Base-by-base conservation (phyloP, 192 early-diverging fungal species). In the Chytriomyces sp. region DNA sequence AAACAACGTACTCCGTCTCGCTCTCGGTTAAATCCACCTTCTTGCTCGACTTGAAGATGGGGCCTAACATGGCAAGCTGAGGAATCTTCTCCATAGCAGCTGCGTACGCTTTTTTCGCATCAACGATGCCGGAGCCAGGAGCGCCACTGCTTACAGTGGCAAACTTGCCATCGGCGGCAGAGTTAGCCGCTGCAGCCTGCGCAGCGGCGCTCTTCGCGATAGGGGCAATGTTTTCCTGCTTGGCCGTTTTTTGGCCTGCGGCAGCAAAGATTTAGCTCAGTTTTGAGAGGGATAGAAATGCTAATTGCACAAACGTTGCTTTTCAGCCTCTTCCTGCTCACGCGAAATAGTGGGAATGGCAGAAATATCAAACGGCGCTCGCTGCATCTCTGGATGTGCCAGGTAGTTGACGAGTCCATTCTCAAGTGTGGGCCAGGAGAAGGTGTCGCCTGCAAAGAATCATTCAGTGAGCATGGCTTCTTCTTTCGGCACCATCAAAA, bases 1-100 rank as follows among this genome's bases (percentile, higher is more conserved):
- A 80, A 59, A 99, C 94, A 32, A 90, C 89, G 81, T 99, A 99
- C 78, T 99, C 97, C 10, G 93, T 95, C 78, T 98, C 97, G 12
- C 88, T 83, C 75, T 99, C 97, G 19, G 95, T 97, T n/a, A 98
- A 81, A 62, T 88, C 89, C n/a, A 89, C 84, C 17, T 90, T 81
- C 72, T 87, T 85, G 59, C 91, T 93, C 25, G 91, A 93, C 70
- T 94, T 95, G 86, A 96, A 92, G 64, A 97, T 77, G 26, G 88
- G 80, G 36, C 95, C 95, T 70, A 96, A 90, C 22, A 86, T 80
- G 3, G 91, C 88, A 67, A 99, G 86, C 76, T 93, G 89, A 4
- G 94, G 91, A 59, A 98, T 88, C 31, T 83, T 82, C 22, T 90
- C 87, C 77, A 99, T 85, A 40, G 86, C 85, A 58, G 85, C 85